These are phyloP conservation scores for Metroxylon sagu DNA, from an alignment of 176 grass and related monocot species.

Conservation along the genomic window DNA sequence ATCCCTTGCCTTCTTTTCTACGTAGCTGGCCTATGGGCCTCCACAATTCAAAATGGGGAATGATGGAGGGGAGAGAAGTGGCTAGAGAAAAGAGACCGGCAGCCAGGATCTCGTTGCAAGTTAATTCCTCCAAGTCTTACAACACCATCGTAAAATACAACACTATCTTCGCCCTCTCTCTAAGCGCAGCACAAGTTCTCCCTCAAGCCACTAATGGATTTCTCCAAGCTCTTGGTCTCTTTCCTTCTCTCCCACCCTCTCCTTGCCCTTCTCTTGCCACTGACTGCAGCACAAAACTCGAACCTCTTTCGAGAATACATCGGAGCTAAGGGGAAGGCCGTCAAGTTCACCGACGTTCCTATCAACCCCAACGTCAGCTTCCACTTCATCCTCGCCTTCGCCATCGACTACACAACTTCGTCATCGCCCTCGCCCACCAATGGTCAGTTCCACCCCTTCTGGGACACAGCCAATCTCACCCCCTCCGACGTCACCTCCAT, in stretches of 20 bases:
- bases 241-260: constrained; percentile 24
- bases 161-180: background rate
- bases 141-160: background rate
- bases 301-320: constrained; percentile 77
- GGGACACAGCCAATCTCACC: constrained; percentile 43
- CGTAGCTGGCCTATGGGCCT: too few relatives aligned
- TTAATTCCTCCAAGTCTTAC: too few relatives aligned
- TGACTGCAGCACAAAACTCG: constrained; percentile 34
- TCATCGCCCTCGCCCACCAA: constrained; percentile 40
- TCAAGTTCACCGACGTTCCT: constrained; percentile 74
- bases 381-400: constrained; percentile 64
- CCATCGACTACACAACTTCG: constrained; percentile 59
- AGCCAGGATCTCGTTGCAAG: too few relatives aligned
- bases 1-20: too few relatives aligned
- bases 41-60: too few relatives aligned
- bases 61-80: too few relatives aligned
- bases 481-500: constrained; percentile 14
- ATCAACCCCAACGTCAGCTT: constrained; percentile 37
- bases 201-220: background rate
- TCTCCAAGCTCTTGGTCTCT: constrained; percentile 13
- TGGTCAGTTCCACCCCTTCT: constrained; percentile 62
- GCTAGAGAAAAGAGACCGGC: too few relatives aligned
- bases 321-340: constrained; percentile 47
- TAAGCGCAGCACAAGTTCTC: background rate
- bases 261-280: constrained; percentile 14